Evolutionary conservation across 257 asterid genomes (phyloP).

Genomic region (Orobanche coerulescens): DNA sequence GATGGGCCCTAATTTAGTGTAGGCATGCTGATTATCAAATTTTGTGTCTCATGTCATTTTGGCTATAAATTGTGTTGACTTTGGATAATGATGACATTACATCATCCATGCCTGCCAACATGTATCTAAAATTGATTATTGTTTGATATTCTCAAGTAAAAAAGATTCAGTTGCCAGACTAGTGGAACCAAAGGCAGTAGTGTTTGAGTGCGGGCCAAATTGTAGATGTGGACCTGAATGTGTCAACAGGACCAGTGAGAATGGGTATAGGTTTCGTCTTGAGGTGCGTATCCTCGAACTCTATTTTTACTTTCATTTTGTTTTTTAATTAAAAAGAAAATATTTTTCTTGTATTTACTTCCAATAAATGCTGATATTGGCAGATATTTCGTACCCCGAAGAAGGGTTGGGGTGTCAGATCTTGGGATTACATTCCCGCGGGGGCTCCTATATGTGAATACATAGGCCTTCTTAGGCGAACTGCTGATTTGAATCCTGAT

Average conservation of each 20-base stretch:
- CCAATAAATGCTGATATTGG: conserved; percentile 8
- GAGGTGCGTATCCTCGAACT: conserved; percentile 41
- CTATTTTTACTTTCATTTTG: background rate
- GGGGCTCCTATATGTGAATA: conserved; percentile 88
- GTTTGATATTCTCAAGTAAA: too few species aligned
- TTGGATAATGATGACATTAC: background rate
- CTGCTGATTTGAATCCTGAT: conserved; percentile 42
- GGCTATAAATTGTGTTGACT: background rate
- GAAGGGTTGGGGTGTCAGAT: conserved; percentile 91
- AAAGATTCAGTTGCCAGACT: conserved; percentile 24
- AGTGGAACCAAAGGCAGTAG: conserved; percentile 76
- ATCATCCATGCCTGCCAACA: background rate
- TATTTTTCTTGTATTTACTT: background rate
- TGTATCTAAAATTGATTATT: background rate
- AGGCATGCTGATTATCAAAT: background rate
- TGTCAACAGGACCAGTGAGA: conserved; percentile 57
- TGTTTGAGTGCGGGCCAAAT: conserved; percentile 74
- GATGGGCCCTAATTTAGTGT: background rate
- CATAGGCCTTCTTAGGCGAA: conserved; percentile 54
- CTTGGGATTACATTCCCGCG: conserved; percentile 82
- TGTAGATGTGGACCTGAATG: conserved; percentile 76
- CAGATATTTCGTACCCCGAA: conserved; percentile 79
- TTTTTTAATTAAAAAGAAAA: background rate
- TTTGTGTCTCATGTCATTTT: background rate
- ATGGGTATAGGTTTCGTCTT: conserved; percentile 41